These are phyloP conservation scores for Terana coerulea DNA, from an alignment of 768 basidiomycete species.

Conservation along the genomic window DNA sequence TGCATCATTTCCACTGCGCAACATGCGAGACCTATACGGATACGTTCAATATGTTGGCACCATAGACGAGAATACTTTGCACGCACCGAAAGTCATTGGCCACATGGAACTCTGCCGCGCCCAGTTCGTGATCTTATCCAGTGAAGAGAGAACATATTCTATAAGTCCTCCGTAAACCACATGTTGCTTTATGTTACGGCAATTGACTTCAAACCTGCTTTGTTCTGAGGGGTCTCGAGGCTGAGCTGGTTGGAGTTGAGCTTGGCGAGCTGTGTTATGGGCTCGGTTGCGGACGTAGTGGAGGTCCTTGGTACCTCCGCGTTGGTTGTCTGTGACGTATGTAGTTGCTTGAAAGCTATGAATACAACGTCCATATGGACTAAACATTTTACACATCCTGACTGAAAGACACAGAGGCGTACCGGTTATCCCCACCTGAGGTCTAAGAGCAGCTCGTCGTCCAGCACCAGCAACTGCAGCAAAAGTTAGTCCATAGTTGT, in stretches of 20 bases:
- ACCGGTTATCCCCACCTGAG: slow-evolving; percentile 44
- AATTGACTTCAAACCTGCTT: slow-evolving; percentile 58
- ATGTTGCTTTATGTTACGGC: background rate
- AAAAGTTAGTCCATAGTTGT: slow-evolving; percentile 10
- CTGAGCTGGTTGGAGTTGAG: slow-evolving; percentile 80
- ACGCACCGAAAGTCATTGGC: slow-evolving; percentile 93
- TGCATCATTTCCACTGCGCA: slow-evolving; percentile 99
- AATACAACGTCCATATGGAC: background rate
- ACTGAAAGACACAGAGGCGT: slow-evolving; percentile 10
- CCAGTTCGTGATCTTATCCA: slow-evolving; percentile 98
- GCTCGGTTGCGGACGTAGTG: slow-evolving; percentile 43
- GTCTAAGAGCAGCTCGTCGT: slow-evolving; percentile 43
- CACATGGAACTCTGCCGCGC: slow-evolving; percentile 97
- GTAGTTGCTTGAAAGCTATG: slow-evolving; percentile 51
- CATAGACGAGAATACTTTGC: background rate
- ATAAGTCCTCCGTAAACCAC: slow-evolving; percentile 8
- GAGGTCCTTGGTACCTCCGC: slow-evolving; percentile 41
- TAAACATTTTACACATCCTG: background rate
- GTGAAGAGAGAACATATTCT: slow-evolving; percentile 96
- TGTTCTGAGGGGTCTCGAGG: slow-evolving; percentile 86
- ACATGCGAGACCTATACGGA: slow-evolving; percentile 78
- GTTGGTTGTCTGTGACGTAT: slow-evolving; percentile 45
- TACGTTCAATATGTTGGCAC: background rate
- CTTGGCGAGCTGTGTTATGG: slow-evolving; percentile 70
- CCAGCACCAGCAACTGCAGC: slow-evolving; percentile 27